phyloP scores from a whole-genome alignment of 2,329 filamentous ascomycete species.

The Botryotinia calthae region DNA sequence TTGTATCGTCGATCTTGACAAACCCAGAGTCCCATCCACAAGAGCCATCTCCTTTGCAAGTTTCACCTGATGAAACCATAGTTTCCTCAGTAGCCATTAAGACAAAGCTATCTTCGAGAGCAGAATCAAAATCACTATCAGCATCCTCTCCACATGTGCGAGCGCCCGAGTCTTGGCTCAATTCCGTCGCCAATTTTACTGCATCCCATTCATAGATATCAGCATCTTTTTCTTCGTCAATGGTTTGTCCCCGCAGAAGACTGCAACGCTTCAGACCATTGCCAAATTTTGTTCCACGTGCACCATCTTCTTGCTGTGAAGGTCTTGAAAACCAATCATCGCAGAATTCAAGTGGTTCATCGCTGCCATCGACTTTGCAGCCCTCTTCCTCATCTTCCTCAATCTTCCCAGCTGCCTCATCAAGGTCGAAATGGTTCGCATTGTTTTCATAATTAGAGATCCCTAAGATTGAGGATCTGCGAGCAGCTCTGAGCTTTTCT shows the following conservation, averaged over 20 bases:
- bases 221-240: background rate
- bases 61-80: background rate
- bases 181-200: background rate
- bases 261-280: background rate
- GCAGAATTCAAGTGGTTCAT: background rate
- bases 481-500: background rate
- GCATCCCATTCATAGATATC: background rate
- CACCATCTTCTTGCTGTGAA: background rate
- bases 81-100: background rate
- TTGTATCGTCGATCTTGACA: background rate
- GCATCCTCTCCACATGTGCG: background rate
- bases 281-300: background rate
- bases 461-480: background rate
- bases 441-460: background rate
- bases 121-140: background rate
- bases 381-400: background rate
- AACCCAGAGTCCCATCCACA: background rate
- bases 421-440: background rate
- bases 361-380: background rate
- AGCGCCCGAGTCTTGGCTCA: background rate
- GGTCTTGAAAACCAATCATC: conserved; percentile 4
- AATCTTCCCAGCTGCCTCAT: background rate
- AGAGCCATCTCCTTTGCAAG: background rate
- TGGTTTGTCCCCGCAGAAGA: background rate
- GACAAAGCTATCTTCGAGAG: background rate